Evolutionary conservation across 2,329 filamentous ascomycete genomes (phyloP).

Genomic region (Ascochyta rabiei): DNA sequence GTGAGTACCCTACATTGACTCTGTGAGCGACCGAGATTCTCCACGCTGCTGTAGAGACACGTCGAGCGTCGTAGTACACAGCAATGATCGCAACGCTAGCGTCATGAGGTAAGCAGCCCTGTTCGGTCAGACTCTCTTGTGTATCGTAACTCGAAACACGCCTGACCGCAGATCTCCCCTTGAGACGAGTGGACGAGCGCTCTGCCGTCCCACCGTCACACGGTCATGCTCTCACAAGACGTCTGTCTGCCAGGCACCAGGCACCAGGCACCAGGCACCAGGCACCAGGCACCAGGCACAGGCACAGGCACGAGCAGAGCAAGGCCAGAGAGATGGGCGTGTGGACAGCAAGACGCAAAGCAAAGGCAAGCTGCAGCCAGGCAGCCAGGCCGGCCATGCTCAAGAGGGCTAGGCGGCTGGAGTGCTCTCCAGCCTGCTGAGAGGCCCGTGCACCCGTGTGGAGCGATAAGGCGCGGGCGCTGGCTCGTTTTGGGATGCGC

Average conservation of each 20-base stretch:
- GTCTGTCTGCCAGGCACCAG: conserved; percentile 1
- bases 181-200: conserved; percentile 2
- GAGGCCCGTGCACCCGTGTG: conserved; percentile 7
- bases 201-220: not conserved
- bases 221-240: not conserved
- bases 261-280: conserved; percentile 8
- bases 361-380: not conserved
- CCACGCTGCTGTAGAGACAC: too few relatives aligned
- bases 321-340: not conserved
- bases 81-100: not conserved
- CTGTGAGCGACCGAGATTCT: too few relatives aligned
- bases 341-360: conserved; percentile 3
- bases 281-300: conserved; percentile 11
- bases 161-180: not conserved
- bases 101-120: conserved; percentile 2
- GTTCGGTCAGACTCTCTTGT: conserved; percentile 4
- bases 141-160: conserved; percentile 17
- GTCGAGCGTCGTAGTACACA: too few relatives aligned
- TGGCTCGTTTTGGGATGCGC: not conserved
- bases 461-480: conserved; percentile 10
- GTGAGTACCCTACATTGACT: too few relatives aligned
- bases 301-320: too few relatives aligned
- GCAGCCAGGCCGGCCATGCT: conserved; percentile 1
- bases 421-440: not conserved
- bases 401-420: conserved; percentile 4